phyloP scores from a whole-genome alignment of 768 basidiomycete genomes.

The Mrakia frigida region DNA sequence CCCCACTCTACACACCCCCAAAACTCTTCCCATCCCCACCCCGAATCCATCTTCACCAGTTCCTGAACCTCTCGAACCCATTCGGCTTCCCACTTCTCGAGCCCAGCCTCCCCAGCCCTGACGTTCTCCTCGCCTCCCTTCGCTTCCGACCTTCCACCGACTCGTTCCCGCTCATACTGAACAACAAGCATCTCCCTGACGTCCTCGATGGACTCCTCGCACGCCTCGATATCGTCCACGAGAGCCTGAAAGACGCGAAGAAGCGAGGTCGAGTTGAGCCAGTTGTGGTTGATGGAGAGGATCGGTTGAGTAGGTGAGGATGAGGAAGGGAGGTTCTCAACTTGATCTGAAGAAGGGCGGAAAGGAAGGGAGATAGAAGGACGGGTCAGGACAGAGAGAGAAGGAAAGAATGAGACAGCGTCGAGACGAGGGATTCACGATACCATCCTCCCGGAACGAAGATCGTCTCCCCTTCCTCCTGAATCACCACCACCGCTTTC shows the following conservation, averaged over 20 bases:
- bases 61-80: constrained; percentile 25
- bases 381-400: neutral
- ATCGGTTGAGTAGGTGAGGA: neutral
- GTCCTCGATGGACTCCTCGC: constrained; percentile 20
- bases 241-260: constrained; percentile 13
- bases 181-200: constrained; percentile 3
- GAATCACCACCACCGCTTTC: constrained; percentile 38
- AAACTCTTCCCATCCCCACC: constrained; percentile 29
- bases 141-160: neutral
- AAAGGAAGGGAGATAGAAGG: neutral
- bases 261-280: constrained; percentile 26
- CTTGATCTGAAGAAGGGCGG: constrained; percentile 31
- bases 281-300: constrained; percentile 46
- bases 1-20: constrained; percentile 21
- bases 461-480: constrained; percentile 43
- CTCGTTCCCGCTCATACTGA: neutral
- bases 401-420: neutral
- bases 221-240: neutral
- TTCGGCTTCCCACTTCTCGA: constrained; percentile 4
- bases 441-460: constrained; percentile 45
- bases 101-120: too few species aligned
- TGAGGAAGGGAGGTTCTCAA: constrained; percentile 4
- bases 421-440: constrained; percentile 41
- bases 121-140: neutral
- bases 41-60: constrained; percentile 20